Percentiles rank a stretch among this genome's conserved stretches.
Evolutionary conservation across 2,329 filamentous ascomycete genomes (phyloP).

Genomic region (Beauveria varroae): DNA sequence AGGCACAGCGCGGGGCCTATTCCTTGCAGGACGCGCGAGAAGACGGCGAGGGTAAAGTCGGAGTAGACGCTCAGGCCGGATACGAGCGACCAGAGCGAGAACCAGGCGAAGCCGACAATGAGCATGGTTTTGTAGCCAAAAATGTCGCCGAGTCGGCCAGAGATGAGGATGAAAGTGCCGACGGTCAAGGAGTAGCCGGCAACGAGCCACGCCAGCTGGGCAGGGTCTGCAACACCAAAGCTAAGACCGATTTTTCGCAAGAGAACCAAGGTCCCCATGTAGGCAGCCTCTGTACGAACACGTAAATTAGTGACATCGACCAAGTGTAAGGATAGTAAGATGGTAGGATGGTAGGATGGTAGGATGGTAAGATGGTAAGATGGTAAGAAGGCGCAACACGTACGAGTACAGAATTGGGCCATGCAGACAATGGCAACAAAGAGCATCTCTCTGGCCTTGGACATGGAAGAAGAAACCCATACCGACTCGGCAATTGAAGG

Average conservation of each 20-base stretch:
- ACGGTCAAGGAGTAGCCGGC: slow-evolving; percentile 49
- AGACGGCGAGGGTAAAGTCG: slow-evolving; percentile 37
- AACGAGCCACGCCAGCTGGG: slow-evolving; percentile 47
- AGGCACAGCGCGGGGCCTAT: slow-evolving; percentile 55
- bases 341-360: too few species aligned
- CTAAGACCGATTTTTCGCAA: slow-evolving; percentile 38
- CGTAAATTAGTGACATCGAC: background rate
- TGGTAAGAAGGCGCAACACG: background rate
- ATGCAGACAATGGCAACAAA: slow-evolving; percentile 38
- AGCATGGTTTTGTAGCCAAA: slow-evolving; percentile 51
- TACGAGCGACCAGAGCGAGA: slow-evolving; percentile 43
- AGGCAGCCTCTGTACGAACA: slow-evolving; percentile 24
- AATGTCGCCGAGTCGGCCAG: slow-evolving; percentile 48
- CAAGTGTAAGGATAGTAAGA: background rate
- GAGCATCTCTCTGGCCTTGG: slow-evolving; percentile 23
- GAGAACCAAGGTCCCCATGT: slow-evolving; percentile 33
- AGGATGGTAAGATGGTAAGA: too few species aligned
- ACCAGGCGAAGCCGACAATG: slow-evolving; percentile 47
- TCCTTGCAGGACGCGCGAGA: slow-evolving; percentile 48
- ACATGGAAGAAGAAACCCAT: slow-evolving; percentile 19
- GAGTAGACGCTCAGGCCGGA: slow-evolving; percentile 35
- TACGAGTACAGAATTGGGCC: slow-evolving; percentile 35
- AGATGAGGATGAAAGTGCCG: slow-evolving; percentile 51
- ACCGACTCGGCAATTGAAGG: slow-evolving; percentile 4
- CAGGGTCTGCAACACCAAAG: slow-evolving; percentile 35